Evolutionary conservation across 441 rosid species (phyloP).

Genomic region (Breynia disticha): DNA sequence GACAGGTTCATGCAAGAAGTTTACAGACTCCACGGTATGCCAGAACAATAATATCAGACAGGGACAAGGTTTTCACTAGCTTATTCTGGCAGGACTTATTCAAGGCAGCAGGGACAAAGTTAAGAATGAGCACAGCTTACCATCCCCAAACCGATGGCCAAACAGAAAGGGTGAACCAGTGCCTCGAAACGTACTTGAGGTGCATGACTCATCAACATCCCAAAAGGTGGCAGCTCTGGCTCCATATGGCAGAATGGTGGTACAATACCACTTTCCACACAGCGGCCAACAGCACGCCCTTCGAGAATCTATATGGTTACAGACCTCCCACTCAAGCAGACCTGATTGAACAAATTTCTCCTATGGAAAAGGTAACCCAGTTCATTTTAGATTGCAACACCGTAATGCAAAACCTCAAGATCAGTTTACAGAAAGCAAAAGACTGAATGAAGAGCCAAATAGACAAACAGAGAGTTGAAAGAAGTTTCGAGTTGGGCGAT

Average conservation of each 20-base stretch:
- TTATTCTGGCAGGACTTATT: no score
- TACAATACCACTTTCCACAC: constrained; percentile 5
- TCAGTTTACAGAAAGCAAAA: neutral
- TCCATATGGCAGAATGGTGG: neutral
- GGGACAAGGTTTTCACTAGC: no score
- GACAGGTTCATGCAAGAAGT: no score
- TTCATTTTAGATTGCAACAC: neutral
- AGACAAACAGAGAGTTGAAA: neutral
- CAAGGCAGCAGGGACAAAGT: no score
- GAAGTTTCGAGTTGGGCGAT: neutral
- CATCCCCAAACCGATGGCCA: no score
- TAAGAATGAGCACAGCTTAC: no score
- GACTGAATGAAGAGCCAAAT: neutral
- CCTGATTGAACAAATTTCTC: neutral
- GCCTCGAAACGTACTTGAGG: no score
- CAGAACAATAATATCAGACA: no score
- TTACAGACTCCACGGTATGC: no score
- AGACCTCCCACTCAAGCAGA: neutral
- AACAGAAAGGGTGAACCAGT: no score
- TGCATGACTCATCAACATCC: neutral
- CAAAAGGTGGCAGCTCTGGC: neutral
- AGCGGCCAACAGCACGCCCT: neutral
- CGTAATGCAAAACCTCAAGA: no score
- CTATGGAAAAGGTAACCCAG: neutral
- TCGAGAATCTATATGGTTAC: neutral